Evolutionary conservation across 2,329 filamentous ascomycete species (phyloP), one percentile per base, ranked within the genome.

Genomic region (Boeremia exigua): DNA sequence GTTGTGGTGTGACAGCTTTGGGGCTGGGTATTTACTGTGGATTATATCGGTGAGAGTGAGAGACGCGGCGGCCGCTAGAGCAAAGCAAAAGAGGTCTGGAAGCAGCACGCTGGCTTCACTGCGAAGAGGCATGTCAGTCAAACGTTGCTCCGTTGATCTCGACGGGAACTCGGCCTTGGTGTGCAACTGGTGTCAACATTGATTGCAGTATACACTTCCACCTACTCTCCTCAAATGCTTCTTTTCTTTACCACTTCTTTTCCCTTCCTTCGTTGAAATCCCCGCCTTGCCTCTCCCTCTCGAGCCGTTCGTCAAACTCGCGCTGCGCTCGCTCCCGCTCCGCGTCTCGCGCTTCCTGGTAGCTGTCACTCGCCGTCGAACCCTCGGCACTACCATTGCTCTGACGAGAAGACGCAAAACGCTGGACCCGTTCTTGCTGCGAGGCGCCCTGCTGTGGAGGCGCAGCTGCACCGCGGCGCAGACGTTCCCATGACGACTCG

Each of bases 271-370:
- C 56, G 15, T 65, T 65, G 55, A 80, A 81, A 46, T 79, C 73
- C n/a, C 74, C 75, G 0, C 80, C 81, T 48, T 75, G 74, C 47
- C 82, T 68, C 60, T 84, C 82, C 53, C 74, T 73, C 59, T 83
- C 81, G 5, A 83, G 58, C 38, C 78, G 69, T 15, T 75, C 75
- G 61, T 83, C 80, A 59, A 83, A 83, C 25, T 82, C 79, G 48
- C 71, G 76, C 66, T 83, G 81, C 25, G 80, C 80, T 56, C 80
- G 75, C 36, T 72, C 63, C 55, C 75, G 78, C 11, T 79, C 79
- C 27, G 72, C 62, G 40, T 76, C 73, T 23, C 75, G 72, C 33
- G 82, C 79, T 50, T 79, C 77, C 6, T 79, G 77, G 1, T 80
- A 83, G 32, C 73, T 75, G 49, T 82, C 80, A 2, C 75, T 74